Conservation (phyloP, 495 filamentous ascomycete genomes). For the Penicillium antarcticum region DNA sequence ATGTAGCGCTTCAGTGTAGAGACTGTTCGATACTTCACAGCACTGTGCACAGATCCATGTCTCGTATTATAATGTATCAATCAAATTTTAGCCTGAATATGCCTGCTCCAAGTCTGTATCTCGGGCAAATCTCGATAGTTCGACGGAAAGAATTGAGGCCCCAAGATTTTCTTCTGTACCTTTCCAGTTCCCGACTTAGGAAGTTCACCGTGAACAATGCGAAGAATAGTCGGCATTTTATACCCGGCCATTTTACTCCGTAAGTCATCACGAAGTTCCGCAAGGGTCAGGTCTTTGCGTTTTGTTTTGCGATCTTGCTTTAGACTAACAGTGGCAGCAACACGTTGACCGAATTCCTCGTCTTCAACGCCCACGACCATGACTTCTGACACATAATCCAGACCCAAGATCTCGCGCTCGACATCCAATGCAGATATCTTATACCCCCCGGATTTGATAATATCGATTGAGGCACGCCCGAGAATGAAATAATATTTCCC, state of each 20-base stretch:
- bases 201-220: slow-evolving; percentile 42
- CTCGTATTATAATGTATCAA: too few relatives aligned
- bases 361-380: slow-evolving; percentile 46
- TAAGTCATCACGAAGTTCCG: slow-evolving; percentile 39
- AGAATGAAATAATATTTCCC: slow-evolving; percentile 47
- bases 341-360: slow-evolving; percentile 47
- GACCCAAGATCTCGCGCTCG: slow-evolving; percentile 36
- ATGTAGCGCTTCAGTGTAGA: too few relatives aligned
- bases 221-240: slow-evolving; percentile 47
- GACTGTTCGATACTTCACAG: too few relatives aligned
- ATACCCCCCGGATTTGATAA: slow-evolving; percentile 45
- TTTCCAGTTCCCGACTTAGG: slow-evolving; percentile 48
- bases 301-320: slow-evolving; percentile 17
- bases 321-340: slow-evolving; percentile 44
- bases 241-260: slow-evolving; percentile 37
- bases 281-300: slow-evolving; percentile 26
- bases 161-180: slow-evolving; percentile 49
- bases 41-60: too few relatives aligned
- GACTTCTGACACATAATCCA: slow-evolving; percentile 39
- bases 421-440: slow-evolving; percentile 46
- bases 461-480: slow-evolving; percentile 44
- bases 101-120: slow-evolving; percentile 40
- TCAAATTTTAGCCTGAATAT: slow-evolving; percentile 7
- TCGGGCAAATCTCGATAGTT: slow-evolving; percentile 29
- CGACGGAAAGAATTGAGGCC: slow-evolving; percentile 40